phyloP scores from a whole-genome alignment of 805 yeast genomes.

The Peterozyma xylosa region DNA sequence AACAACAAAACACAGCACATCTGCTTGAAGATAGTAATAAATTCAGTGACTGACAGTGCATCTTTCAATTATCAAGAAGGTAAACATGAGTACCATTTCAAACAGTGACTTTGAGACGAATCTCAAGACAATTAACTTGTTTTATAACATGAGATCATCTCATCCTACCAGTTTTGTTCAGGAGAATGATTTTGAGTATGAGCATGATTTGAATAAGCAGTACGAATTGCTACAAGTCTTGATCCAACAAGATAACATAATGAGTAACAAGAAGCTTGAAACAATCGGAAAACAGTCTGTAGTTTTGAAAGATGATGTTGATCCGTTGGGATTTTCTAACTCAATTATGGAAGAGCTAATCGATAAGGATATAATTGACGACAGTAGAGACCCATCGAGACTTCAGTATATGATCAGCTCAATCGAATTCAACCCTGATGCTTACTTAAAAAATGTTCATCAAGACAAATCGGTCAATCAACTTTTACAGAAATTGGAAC shows the following conservation, averaged over 20 bases:
- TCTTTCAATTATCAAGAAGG: too few relatives aligned
- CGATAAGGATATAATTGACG: slow-evolving; percentile 30
- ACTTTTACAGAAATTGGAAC: slow-evolving; percentile 37
- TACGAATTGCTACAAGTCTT: slow-evolving; percentile 7
- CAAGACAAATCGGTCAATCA: slow-evolving; percentile 45
- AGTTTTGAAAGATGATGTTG: slow-evolving; percentile 18
- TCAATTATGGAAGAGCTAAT: slow-evolving; percentile 34
- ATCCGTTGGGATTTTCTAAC: slow-evolving; percentile 50
- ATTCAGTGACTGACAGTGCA: too few relatives aligned
- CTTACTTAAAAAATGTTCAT: slow-evolving; percentile 49
- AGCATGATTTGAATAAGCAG: slow-evolving; percentile 5
- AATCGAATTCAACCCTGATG: slow-evolving; percentile 49
- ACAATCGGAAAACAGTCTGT: not conserved
- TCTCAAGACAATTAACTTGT: too few relatives aligned
- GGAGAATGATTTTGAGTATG: slow-evolving; percentile 8
- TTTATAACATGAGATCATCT: too few relatives aligned
- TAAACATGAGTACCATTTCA: too few relatives aligned
- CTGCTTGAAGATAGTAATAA: too few relatives aligned
- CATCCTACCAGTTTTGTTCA: too few relatives aligned
- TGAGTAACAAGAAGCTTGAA: not conserved
- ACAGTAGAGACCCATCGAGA: slow-evolving; percentile 26
- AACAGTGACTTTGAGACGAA: too few relatives aligned
- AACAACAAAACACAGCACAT: too few relatives aligned
- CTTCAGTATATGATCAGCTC: slow-evolving; percentile 44
- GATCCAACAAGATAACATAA: slow-evolving; percentile 3